Conservation (phyloP, 2,329 filamentous ascomycete genomes). For the Graphiopsis chlorocephala region DNA sequence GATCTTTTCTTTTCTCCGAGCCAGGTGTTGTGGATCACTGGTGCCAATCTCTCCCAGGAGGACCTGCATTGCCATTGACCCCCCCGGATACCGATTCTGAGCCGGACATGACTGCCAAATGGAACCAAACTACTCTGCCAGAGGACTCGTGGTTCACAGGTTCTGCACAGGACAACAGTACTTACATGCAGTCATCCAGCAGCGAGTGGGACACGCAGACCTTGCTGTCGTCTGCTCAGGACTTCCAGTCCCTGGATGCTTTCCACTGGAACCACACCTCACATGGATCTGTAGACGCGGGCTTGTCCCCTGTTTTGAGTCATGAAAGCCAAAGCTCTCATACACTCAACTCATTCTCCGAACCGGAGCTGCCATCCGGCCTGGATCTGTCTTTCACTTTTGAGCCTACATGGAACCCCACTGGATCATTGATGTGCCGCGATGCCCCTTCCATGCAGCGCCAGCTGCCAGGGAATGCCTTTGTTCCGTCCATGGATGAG, state of each 20-base stretch:
- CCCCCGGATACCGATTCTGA: conserved; percentile 35
- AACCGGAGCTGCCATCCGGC: conserved; percentile 17
- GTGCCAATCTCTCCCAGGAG: conserved; percentile 29
- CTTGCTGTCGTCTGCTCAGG: conserved; percentile 12
- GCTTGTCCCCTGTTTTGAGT: conserved; percentile 36
- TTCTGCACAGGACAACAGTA: conserved; percentile 26
- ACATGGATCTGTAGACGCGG: conserved; percentile 33
- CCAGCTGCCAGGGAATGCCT: conserved; percentile 13
- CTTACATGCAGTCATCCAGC: conserved; percentile 23
- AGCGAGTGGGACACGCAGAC: conserved; percentile 24
- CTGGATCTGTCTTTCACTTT: conserved; percentile 16
- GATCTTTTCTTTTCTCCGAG: conserved; percentile 32
- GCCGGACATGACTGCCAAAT: conserved; percentile 29
- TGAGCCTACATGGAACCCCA: conserved; percentile 8
- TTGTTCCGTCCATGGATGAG: conserved; percentile 15
- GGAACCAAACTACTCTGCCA: conserved; percentile 28
- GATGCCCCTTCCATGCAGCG: conserved; percentile 6
- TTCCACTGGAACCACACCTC: conserved; percentile 17
- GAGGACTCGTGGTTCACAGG: conserved; percentile 28
- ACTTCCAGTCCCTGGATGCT: conserved; percentile 13
- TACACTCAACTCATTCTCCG: conserved; percentile 29
- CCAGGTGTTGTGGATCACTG: conserved; percentile 31
- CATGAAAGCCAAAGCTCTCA: conserved; percentile 36
- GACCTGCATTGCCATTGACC: conserved; percentile 27
- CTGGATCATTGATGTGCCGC: conserved; percentile 7